Evolutionary conservation across 257 asterid genomes (phyloP), one percentile per base, ranked within the genome.

Genomic region (Nicotiana otophora): DNA sequence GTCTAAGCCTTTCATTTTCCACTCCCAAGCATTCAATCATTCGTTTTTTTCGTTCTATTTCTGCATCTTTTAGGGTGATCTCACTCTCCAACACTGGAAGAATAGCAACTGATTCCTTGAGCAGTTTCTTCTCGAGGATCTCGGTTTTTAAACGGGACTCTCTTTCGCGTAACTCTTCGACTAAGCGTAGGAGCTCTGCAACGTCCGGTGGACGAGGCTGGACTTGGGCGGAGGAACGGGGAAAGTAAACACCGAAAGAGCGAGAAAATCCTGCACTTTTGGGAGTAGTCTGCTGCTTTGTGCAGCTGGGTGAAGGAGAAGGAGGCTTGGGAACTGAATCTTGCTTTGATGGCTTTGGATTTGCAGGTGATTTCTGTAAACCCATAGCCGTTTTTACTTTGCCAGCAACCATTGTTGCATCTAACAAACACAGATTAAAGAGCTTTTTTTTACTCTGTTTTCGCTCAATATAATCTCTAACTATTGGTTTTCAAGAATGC

Each of bases 131-230:
- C 91, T 92, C 97, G 78, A 94, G 74, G 1, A 94, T 86, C 83
- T 94, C 93, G 2, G 98, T 94, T 82, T 91, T 92, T 86, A 94
- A 84, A 9, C 90, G 84, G 4, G 97, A 94, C 79, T 94, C 97
- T 6, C 95, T 82, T 34, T 91, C 98, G 0, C 95, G 88, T 80
- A 92, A 82, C 74, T 90, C 92, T 78, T 92, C 97, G 10, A 92
- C 94, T 1, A 91, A 77, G 0, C 88, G 93, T 70, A 91, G 84
- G 54, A 95, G 97, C 69, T 95, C 97, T 6, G 96, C 33, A 58
- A 91, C 95, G 82, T 95, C 98, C 34, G 96, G 98, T 4, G 98
- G 98, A 14, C 98, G 96, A 7, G 98, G 98, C 90, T 93, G 98
- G 48, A 95, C 98, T 69, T 95, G 98, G 5, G 98, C 89, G 62